phyloP scores from a whole-genome alignment of 192 early-diverging fungal genomes.

The Gonapodya sp. region DNA sequence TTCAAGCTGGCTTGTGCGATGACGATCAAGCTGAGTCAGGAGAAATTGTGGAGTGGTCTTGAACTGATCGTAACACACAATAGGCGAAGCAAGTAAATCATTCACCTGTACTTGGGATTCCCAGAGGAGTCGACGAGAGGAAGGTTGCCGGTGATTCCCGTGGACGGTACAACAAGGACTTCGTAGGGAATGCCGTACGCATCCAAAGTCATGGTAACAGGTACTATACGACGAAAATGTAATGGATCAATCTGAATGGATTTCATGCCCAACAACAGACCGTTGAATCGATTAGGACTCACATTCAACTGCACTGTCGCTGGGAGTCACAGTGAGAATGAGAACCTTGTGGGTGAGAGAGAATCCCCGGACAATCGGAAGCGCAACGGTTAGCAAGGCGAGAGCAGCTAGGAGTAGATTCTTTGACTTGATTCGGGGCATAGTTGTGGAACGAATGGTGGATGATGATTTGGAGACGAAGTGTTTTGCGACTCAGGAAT shows the following conservation, averaged over 20 bases:
- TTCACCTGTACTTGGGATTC: background rate
- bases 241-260: background rate
- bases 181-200: background rate
- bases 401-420: background rate
- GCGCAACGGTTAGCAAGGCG: background rate
- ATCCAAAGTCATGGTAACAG: background rate
- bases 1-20: background rate
- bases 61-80: background rate
- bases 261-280: background rate
- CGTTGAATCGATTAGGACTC: too few species aligned
- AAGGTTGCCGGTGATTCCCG: background rate
- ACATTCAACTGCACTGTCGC: background rate
- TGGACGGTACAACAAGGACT: background rate
- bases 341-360: background rate
- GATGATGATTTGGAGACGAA: background rate
- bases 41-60: background rate
- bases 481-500: background rate
- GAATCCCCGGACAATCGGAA: too few species aligned
- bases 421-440: background rate
- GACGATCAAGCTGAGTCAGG: background rate
- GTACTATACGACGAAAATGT: background rate
- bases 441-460: background rate
- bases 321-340: background rate
- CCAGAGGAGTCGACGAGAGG: background rate
- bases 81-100: background rate